Conservation (phyloP, 1,284 basidiomycete species). For the Laetiporus sulphureus region DNA sequence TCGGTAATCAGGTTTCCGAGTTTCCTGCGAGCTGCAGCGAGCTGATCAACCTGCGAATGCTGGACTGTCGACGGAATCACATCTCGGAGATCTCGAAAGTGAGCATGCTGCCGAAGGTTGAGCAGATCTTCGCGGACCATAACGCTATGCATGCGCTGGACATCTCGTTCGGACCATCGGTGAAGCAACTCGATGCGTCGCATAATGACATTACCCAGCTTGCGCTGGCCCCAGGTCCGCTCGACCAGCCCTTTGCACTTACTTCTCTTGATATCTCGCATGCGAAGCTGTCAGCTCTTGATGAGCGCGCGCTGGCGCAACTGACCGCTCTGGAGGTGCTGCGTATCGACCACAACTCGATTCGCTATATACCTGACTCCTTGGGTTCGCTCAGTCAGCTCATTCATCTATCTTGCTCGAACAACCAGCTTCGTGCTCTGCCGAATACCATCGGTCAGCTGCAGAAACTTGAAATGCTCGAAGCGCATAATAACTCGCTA, state of each 20-base stretch:
- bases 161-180: slow-evolving; percentile 60
- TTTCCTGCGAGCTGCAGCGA: slow-evolving; percentile 68
- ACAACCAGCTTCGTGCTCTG: slow-evolving; percentile 80
- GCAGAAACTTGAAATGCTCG: slow-evolving; percentile 70
- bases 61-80: slow-evolving; percentile 83
- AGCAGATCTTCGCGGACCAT: slow-evolving; percentile 70
- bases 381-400: slow-evolving; percentile 72
- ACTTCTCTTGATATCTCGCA: slow-evolving; percentile 86
- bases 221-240: slow-evolving; percentile 55
- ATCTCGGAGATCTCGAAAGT: slow-evolving; percentile 72
- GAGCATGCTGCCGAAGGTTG: slow-evolving; percentile 63
- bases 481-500: slow-evolving; percentile 91
- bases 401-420: slow-evolving; percentile 76
- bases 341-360: slow-evolving; percentile 82
- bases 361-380: slow-evolving; percentile 80
- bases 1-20: slow-evolving; percentile 80
- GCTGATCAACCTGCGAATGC: slow-evolving; percentile 57
- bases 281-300: slow-evolving; percentile 84
- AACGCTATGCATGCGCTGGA: slow-evolving; percentile 80
- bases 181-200: slow-evolving; percentile 61
- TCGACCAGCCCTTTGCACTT: slow-evolving; percentile 58
- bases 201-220: slow-evolving; percentile 83
- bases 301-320: slow-evolving; percentile 66
- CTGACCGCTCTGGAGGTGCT: slow-evolving; percentile 70
- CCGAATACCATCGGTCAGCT: slow-evolving; percentile 78